These are phyloP conservation scores for Glycine latifolia DNA, from an alignment of 306 rosid species.

Conservation along the genomic window DNA sequence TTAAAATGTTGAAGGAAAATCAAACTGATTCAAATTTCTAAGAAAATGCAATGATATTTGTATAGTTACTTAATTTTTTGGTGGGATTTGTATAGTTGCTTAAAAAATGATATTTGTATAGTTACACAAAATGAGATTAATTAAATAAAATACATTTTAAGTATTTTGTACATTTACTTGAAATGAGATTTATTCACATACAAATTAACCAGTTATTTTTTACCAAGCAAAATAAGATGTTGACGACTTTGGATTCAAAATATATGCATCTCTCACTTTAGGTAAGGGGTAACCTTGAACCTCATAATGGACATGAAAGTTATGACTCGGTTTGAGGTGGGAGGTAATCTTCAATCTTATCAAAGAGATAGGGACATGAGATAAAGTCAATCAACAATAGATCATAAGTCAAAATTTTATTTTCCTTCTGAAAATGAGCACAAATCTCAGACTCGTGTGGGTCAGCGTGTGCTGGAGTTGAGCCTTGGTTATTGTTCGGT, in stretches of 20 bases:
- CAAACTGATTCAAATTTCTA: not conserved
- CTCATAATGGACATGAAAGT: slow-evolving; percentile 26
- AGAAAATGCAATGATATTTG: not conserved
- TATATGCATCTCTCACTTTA: slow-evolving; percentile 1
- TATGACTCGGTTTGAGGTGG: slow-evolving; percentile 39
- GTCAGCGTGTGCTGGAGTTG: not conserved
- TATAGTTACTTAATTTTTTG: not conserved
- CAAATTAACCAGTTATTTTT: not conserved
- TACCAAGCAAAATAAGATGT: not conserved
- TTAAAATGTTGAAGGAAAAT: not conserved
- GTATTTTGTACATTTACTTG: not conserved
- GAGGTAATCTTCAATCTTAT: slow-evolving; percentile 41
- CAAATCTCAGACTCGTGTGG: not conserved
- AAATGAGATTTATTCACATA: not conserved
- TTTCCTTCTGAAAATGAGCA: slow-evolving; percentile 11
- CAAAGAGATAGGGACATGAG: not conserved
- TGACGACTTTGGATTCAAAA: not conserved
- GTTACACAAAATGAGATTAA: not conserved
- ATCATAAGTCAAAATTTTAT: not conserved
- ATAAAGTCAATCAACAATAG: slow-evolving; percentile 35
- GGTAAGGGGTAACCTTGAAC: slow-evolving; percentile 49
- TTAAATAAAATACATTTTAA: not conserved
- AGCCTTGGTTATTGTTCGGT: too few relatives aligned
- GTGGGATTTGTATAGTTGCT: too few relatives aligned
- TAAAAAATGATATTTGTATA: too few relatives aligned